Evolutionary conservation across 2,329 filamentous ascomycete genomes (phyloP).

Genomic region (Fusarium albosuccineum): DNA sequence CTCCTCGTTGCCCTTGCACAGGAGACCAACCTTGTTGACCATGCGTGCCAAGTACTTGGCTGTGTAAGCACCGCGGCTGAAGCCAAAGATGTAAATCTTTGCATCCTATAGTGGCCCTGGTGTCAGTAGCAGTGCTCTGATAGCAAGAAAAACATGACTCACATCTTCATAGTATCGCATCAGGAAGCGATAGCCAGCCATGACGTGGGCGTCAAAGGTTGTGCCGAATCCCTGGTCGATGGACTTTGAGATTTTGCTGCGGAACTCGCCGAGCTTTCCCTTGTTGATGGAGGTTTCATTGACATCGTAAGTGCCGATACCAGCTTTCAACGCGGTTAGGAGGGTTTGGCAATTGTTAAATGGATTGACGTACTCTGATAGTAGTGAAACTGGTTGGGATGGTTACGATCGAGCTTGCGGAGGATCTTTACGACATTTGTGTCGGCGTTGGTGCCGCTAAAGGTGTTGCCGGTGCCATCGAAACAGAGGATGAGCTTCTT

Average conservation of each 20-base stretch:
- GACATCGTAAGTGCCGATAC: constrained; percentile 64
- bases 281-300: constrained; percentile 58
- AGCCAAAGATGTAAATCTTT: constrained; percentile 68
- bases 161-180: constrained; percentile 65
- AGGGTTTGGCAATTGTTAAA: not conserved
- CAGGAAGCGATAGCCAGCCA: constrained; percentile 65
- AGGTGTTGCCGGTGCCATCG: constrained; percentile 63
- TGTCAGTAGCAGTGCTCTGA: not conserved
- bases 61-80: constrained; percentile 66
- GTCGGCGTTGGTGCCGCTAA: constrained; percentile 61
- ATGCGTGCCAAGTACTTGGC: constrained; percentile 66
- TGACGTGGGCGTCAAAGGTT: constrained; percentile 65
- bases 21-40: constrained; percentile 62
- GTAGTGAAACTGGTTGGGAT: constrained; percentile 61
- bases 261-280: constrained; percentile 49
- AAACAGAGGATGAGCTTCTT: constrained; percentile 63
- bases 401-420: constrained; percentile 60
- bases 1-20: constrained; percentile 66
- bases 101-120: constrained; percentile 52
- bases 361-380: constrained; percentile 57
- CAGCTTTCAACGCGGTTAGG: constrained; percentile 49
- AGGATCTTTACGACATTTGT: constrained; percentile 68
- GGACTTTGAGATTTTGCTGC: constrained; percentile 54
- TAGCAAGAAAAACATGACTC: constrained; percentile 8
- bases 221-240: constrained; percentile 60